These are phyloP conservation scores for Ophiorrhiza pumila DNA, from an alignment of 257 asterid genomes.

Conservation along the genomic window DNA sequence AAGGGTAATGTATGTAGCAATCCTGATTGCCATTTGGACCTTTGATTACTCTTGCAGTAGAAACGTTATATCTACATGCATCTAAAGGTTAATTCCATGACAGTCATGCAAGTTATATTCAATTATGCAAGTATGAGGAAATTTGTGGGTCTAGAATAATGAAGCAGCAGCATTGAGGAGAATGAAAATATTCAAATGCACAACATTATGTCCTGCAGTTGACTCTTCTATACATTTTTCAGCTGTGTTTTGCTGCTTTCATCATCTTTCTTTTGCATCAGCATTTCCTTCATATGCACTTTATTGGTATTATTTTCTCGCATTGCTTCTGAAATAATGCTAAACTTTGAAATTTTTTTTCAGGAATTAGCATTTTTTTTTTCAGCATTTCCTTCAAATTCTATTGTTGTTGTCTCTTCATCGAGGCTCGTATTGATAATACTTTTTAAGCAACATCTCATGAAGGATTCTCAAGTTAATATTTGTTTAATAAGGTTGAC, in stretches of 20 bases:
- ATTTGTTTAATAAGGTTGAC: not conserved
- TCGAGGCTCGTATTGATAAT: not conserved
- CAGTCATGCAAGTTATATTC: too few species aligned
- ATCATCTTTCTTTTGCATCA: not conserved
- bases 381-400: not conserved
- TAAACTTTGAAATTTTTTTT: too few species aligned
- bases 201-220: not conserved
- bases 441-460: not conserved
- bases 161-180: not conserved
- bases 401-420: not conserved
- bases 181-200: not conserved
- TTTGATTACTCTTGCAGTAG: too few species aligned
- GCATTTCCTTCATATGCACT: not conserved
- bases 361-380: too few species aligned
- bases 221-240: not conserved
- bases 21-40: too few species aligned
- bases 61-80: too few species aligned
- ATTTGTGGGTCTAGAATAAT: too few species aligned
- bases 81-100: too few species aligned
- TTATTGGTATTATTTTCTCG: not conserved
- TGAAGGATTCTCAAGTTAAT: not conserved
- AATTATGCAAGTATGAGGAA: not conserved
- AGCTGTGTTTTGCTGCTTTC: not conserved
- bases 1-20: too few species aligned
- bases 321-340: too few species aligned